Conservation (phyloP, 1,284 basidiomycete species). For the Puccinia horiana region DNA sequence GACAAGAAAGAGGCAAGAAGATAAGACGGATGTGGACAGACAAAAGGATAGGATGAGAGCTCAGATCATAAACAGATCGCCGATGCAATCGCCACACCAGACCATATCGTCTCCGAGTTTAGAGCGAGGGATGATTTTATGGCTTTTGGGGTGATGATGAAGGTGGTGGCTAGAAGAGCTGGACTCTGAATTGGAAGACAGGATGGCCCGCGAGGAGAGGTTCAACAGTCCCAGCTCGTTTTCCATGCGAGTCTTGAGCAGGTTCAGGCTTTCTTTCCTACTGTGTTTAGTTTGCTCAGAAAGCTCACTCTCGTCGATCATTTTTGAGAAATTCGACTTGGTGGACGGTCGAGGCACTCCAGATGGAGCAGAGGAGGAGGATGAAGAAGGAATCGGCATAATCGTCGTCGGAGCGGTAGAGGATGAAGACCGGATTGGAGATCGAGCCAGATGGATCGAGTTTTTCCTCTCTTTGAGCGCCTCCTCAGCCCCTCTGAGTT, state of each 20-base stretch:
- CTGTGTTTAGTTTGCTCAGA: constrained; percentile 33
- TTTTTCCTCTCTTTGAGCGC: constrained; percentile 19
- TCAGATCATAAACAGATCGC: constrained; percentile 49
- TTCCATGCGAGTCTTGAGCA: constrained; percentile 42
- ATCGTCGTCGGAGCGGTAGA: background rate
- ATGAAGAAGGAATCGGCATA: background rate
- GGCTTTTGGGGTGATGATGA: background rate
- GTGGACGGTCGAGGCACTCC: background rate
- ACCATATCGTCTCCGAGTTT: constrained; percentile 48
- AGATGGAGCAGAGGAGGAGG: background rate
- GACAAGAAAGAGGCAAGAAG: constrained; percentile 17
- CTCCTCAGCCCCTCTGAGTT: constrained; percentile 43
- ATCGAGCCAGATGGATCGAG: background rate
- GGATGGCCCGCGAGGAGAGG: background rate
- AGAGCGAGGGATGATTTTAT: constrained; percentile 11
- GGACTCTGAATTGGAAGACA: background rate
- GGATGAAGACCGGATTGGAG: background rate
- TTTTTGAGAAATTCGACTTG: constrained; percentile 25
- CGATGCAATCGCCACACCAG: constrained; percentile 47
- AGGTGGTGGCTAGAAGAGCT: background rate
- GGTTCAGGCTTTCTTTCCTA: constrained; percentile 41
- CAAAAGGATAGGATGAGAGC: too few relatives aligned
- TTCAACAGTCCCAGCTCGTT: constrained; percentile 35
- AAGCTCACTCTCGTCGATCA: constrained; percentile 42
- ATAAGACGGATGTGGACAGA: background rate